Base-by-base conservation (phyloP, 2,329 filamentous ascomycete species). In the Trichoderma sp. region DNA sequence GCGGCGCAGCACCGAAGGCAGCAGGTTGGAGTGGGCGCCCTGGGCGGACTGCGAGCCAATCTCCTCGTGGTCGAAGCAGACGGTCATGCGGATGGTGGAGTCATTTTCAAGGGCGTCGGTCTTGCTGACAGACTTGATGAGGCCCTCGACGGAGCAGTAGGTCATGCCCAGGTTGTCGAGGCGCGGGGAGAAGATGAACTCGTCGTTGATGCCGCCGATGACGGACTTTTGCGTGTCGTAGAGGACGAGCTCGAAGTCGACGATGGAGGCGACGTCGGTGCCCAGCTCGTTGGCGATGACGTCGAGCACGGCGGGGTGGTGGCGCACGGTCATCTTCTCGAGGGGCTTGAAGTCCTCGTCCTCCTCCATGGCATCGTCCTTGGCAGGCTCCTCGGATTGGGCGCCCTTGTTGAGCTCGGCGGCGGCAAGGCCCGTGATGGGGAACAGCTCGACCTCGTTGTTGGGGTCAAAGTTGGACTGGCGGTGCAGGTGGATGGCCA, bases 131-230 rank as follows among this genome's bases (percentile, higher is more conserved):
- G 95, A 97, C 72, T 91, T 87, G 75, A 98, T 93, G 68, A 99
- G 85, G 68, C 93, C 94, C 81, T 91, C 87, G 67, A 96, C 89
- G 72, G 92, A 91, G 83, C 96, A 98, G 83, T 94, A 98, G 11
- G 95, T 96, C 92, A 97, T 97, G 81, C 93, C 92, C 19, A 97
- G 86, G 81, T 99, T 99, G 83, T 99, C 96, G 68, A 99, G 87
- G 57, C 96, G 90, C n/a, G 94, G 89, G 3, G 95, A 97, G 83
- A 95, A 97, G 82, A 99, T 92, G 78, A 99, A 92, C 81, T 99
- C 96, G 76, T 97, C 91, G 79, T 92, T 91, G 73, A 99, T 82
- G 43, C 96, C 96, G 70, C 96, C 96, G 19, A 99, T 87, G 77
- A 90, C 92, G 0, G 94, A 89, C 77, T 95, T 92, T 77, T 99